phyloP scores from a whole-genome alignment of 73 alveolate species.

The Paramecium biaurelia region DNA sequence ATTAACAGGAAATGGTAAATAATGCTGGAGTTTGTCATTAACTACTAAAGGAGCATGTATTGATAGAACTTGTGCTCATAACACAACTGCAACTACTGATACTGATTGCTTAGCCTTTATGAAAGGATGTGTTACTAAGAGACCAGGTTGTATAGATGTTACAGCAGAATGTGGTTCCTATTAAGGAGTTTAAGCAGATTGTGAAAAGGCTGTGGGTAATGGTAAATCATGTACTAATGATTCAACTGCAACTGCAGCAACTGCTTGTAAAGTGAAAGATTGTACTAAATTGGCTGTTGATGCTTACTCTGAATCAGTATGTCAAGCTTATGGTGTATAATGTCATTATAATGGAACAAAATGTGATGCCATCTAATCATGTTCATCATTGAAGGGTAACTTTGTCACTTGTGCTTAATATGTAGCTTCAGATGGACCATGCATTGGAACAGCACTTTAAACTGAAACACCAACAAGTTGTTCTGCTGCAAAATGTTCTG shows the following conservation, averaged over 20 bases:
- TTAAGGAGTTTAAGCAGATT: slow-evolving; percentile 5
- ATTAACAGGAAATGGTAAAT: background rate
- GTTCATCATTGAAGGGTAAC: background rate
- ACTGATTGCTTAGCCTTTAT: slow-evolving; percentile 13
- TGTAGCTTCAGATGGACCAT: slow-evolving; percentile 46
- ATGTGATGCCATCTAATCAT: background rate
- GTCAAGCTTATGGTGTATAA: background rate
- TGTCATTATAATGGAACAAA: background rate
- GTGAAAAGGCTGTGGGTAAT: background rate
- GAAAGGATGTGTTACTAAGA: slow-evolving; percentile 28
- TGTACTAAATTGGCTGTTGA: background rate
- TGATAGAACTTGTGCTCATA: slow-evolving; percentile 28
- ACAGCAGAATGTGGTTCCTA: slow-evolving; percentile 19
- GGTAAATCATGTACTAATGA: background rate
- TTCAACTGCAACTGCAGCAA: slow-evolving; percentile 19
- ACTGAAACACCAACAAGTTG: slow-evolving; percentile 10
- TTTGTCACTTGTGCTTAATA: background rate
- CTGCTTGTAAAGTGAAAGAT: background rate
- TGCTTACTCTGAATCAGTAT: background rate
- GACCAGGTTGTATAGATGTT: slow-evolving; percentile 22
- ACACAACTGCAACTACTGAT: background rate
- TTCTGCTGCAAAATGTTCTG: background rate
- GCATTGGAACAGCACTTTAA: slow-evolving; percentile 7
- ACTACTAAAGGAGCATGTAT: background rate
- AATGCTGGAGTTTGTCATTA: background rate